phyloP scores from a whole-genome alignment of 140 eudicot genomes.

The Ambrosia hybrid region DNA sequence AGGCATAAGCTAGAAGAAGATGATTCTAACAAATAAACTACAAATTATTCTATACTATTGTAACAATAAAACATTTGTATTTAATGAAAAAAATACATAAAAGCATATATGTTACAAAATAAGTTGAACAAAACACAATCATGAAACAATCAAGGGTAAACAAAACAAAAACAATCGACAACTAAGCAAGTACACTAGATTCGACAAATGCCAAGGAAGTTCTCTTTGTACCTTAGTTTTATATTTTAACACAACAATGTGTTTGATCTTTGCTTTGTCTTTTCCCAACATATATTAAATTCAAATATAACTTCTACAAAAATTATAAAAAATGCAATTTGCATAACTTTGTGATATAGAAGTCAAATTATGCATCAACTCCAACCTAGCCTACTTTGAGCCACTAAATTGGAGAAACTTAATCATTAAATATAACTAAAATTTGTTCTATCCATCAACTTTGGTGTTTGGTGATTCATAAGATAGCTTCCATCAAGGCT shows the following conservation, averaged over 20 bases:
- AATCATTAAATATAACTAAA: constrained; percentile 26
- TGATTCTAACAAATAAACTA: no score
- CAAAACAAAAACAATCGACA: constrained; percentile 41
- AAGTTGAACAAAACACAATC: constrained; percentile 27
- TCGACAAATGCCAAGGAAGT: constrained; percentile 51
- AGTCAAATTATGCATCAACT: constrained; percentile 46
- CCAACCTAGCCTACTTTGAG: constrained; percentile 40
- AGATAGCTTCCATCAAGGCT: constrained; percentile 41
- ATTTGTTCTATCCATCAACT: constrained; percentile 28
- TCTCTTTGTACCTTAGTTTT: constrained; percentile 34
- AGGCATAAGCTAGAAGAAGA: no score
- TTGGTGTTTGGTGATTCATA: constrained; percentile 30
- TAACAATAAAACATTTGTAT: no score
- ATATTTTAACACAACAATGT: constrained; percentile 27
- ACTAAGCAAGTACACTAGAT: constrained; percentile 43
- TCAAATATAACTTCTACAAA: neutral
- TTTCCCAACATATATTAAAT: constrained; percentile 19
- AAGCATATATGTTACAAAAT: neutral
- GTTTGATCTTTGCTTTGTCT: constrained; percentile 38
- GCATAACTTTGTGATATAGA: constrained; percentile 31
- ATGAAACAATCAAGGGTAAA: constrained; percentile 28
- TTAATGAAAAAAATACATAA: neutral
- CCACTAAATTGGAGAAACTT: constrained; percentile 36
- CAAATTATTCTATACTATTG: no score
- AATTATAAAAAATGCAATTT: constrained; percentile 22